Conservation (phyloP, 2,329 filamentous ascomycete species). For the Ascochyta lentis region DNA sequence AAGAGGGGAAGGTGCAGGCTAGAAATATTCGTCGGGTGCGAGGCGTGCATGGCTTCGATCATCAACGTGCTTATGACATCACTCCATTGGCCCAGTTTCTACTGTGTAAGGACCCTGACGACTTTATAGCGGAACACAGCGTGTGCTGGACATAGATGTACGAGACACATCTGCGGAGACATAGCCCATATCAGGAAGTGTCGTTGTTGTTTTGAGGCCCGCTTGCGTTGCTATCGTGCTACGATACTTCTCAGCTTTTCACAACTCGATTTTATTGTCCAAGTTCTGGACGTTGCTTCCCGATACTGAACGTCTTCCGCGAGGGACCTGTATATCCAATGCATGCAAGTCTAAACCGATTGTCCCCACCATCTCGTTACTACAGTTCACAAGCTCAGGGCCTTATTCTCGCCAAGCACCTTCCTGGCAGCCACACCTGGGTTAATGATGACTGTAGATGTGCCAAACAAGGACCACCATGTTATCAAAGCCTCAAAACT, state of each 20-base stretch:
- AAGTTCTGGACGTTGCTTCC: background rate
- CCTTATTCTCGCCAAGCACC: background rate
- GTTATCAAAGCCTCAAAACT: background rate
- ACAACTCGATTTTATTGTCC: background rate
- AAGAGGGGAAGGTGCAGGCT: slow-evolving; percentile 5
- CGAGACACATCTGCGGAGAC: background rate
- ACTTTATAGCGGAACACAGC: background rate
- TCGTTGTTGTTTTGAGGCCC: background rate
- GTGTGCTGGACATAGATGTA: background rate
- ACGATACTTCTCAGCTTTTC: background rate
- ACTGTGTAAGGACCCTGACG: background rate
- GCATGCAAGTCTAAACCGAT: background rate
- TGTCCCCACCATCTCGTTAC: background rate
- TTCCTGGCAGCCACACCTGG: background rate
- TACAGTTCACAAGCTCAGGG: background rate
- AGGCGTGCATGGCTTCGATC: background rate
- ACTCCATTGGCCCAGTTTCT: background rate
- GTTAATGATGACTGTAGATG: background rate
- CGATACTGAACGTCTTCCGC: background rate
- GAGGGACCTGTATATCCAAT: background rate
- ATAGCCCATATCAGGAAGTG: background rate
- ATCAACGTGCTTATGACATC: slow-evolving; percentile 13
- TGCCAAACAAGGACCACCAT: background rate
- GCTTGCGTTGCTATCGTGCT: background rate
- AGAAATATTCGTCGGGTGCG: background rate